phyloP scores from a whole-genome alignment of 2,329 filamentous ascomycete genomes.

The Ilyonectria mors-panacis region DNA sequence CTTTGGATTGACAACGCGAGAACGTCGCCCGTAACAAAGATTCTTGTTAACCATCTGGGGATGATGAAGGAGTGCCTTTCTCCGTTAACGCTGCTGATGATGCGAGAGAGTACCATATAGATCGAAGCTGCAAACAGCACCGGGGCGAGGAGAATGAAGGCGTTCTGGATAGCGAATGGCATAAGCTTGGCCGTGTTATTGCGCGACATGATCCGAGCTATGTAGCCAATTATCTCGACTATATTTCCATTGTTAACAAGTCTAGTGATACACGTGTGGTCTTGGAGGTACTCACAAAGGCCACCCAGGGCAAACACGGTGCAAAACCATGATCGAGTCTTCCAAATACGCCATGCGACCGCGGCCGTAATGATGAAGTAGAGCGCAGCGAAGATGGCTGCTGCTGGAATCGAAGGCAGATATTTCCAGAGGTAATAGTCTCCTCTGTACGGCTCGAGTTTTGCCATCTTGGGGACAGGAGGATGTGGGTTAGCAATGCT shows the following conservation, averaged over 20 bases:
- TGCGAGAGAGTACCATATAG: constrained; percentile 45
- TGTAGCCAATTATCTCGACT: constrained; percentile 1
- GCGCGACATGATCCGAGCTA: background rate
- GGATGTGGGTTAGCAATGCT: background rate
- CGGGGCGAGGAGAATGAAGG: constrained; percentile 52
- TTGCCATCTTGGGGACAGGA: background rate
- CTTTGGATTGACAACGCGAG: constrained; percentile 36
- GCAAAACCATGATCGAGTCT: constrained; percentile 6
- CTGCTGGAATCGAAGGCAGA: background rate
- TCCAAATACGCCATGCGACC: constrained; percentile 3
- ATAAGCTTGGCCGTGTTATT: background rate
- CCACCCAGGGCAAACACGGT: constrained; percentile 3
- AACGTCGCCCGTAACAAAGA: constrained; percentile 36
- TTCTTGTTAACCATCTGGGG: constrained; percentile 37
- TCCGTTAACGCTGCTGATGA: constrained; percentile 53
- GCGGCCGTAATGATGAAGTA: background rate
- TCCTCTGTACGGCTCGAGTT: constrained; percentile 2
- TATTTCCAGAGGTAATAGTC: constrained; percentile 18
- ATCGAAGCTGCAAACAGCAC: constrained; percentile 57
- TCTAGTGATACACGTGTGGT: background rate
- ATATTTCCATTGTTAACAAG: too few relatives aligned
- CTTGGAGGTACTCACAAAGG: background rate
- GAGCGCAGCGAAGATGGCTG: constrained; percentile 1
- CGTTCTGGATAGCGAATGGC: constrained; percentile 55
- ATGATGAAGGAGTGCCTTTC: constrained; percentile 7